Percentiles rank a stretch among this genome's conserved stretches.
Evolutionary conservation across 371 early-diverging fungal species (phyloP).

Genomic region (Syncephalastrum sp.): DNA sequence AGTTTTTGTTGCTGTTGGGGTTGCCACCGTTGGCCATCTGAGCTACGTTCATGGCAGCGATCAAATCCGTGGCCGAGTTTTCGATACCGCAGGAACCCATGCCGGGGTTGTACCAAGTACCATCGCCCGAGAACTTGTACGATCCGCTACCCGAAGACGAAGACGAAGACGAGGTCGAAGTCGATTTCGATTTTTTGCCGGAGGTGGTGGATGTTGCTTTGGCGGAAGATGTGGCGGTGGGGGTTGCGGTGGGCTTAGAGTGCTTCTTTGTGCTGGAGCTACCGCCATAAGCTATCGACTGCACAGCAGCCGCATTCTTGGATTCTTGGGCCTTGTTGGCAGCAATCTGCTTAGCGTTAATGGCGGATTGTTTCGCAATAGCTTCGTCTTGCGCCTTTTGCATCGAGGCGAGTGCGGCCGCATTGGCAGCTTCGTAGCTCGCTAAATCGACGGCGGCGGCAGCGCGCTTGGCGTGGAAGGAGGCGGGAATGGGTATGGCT

Average conservation of each 20-base stretch:
- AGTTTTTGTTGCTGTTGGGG: conserved; percentile 41
- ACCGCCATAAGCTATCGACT: no score
- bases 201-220: conserved; percentile 3
- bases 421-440: neutral
- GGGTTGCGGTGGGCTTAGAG: conserved; percentile 7
- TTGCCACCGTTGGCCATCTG: conserved; percentile 36
- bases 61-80: conserved; percentile 21
- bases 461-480: conserved; percentile 5
- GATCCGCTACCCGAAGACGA: neutral
- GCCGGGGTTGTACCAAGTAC: conserved; percentile 30
- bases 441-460: neutral
- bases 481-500: conserved; percentile 21
- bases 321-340: no score
- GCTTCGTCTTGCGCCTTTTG: no score
- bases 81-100: conserved; percentile 35
- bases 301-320: neutral
- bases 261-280: neutral
- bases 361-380: no score
- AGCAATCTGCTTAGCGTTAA: no score
- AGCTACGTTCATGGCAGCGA: conserved; percentile 37
- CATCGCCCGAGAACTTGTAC: conserved; percentile 32
- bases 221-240: conserved; percentile 11
- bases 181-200: neutral
- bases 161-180: neutral
- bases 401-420: conserved; percentile 1